Conservation (phyloP, 257 asterid genomes). For the Leptodermis oblonga region DNA sequence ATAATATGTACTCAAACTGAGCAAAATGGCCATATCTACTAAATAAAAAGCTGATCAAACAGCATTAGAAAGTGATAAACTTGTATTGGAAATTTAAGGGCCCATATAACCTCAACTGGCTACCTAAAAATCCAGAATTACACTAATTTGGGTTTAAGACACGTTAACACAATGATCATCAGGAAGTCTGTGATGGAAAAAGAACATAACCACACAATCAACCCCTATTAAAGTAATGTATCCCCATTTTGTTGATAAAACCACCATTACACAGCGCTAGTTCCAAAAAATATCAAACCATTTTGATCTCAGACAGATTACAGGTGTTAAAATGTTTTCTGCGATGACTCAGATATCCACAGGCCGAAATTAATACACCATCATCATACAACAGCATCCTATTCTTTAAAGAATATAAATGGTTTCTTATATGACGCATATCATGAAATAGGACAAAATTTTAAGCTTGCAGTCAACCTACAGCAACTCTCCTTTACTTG, state of each 20-base stretch:
- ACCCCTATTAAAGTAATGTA: background rate
- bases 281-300: background rate
- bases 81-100: background rate
- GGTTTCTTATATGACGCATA: background rate
- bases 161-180: background rate
- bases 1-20: slow-evolving; percentile 5
- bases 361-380: background rate
- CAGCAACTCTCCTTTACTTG: background rate
- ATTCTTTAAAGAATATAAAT: background rate
- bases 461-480: background rate
- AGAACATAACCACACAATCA: background rate
- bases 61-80: background rate
- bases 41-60: background rate
- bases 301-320: background rate
- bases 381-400: background rate
- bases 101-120: background rate
- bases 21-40: background rate
- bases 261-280: background rate
- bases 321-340: background rate
- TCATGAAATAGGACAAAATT: background rate
- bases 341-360: background rate
- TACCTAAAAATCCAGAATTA: background rate
- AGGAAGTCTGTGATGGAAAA: too few relatives aligned
- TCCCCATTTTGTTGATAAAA: background rate
- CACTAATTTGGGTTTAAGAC: background rate